Conservation (phyloP, 1,284 basidiomycete species). For the Chalciporus piperatoides region DNA sequence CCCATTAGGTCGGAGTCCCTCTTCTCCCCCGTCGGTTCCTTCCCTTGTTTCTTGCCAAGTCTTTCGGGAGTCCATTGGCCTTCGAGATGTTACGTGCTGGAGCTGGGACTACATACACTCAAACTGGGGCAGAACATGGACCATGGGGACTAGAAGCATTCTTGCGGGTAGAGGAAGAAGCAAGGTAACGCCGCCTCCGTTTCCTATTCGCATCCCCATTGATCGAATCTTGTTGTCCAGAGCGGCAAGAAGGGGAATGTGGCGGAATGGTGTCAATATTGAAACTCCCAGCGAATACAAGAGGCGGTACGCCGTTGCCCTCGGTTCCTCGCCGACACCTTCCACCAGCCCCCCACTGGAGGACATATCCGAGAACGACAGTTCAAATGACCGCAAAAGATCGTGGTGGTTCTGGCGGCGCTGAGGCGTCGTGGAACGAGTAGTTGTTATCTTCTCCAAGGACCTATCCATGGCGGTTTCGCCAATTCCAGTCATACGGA, state of each 20-base stretch:
- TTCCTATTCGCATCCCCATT: background rate
- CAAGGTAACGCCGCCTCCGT: slow-evolving; percentile 50
- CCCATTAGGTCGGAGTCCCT: slow-evolving; percentile 61
- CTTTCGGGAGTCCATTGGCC: slow-evolving; percentile 50
- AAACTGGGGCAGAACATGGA: slow-evolving; percentile 77
- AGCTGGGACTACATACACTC: slow-evolving; percentile 71
- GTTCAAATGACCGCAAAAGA: background rate
- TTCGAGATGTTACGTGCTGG: slow-evolving; percentile 78
- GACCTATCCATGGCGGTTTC: too few species aligned
- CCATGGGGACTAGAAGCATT: slow-evolving; percentile 61
- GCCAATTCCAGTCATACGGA: too few species aligned
- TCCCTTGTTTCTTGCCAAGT: slow-evolving; percentile 45
- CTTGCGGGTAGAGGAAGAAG: slow-evolving; percentile 54
- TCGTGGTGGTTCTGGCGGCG: background rate
- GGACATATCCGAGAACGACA: background rate
- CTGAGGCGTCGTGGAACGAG: background rate
- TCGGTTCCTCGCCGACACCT: slow-evolving; percentile 11
- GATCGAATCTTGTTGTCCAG: slow-evolving; percentile 32
- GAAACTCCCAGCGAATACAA: slow-evolving; percentile 84
- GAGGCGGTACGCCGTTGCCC: slow-evolving; percentile 46
- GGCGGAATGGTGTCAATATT: slow-evolving; percentile 52
- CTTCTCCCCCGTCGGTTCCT: slow-evolving; percentile 45
- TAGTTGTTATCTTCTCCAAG: background rate
- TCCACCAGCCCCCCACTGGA: background rate
- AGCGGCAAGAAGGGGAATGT: slow-evolving; percentile 63